A percentile compares a stretch with the other conserved stretches of the same genome.
Conservation (phyloP, 2,329 filamentous ascomycete genomes). For the Claviceps paspali region DNA sequence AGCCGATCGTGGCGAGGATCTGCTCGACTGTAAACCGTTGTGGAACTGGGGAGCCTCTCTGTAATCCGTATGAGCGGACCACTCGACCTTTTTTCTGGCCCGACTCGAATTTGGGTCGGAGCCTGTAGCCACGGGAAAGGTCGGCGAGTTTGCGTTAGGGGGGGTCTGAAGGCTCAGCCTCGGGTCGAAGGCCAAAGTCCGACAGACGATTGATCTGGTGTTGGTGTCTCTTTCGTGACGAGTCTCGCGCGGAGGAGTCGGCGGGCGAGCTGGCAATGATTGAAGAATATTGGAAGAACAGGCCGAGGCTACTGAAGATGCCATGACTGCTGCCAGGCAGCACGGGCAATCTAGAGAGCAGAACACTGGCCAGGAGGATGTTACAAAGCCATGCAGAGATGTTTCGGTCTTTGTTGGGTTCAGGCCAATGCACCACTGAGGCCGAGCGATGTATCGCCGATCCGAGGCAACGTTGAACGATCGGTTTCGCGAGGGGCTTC, state of each 20-base stretch:
- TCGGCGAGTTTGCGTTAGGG: conserved; percentile 31
- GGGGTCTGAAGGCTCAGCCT: conserved; percentile 32
- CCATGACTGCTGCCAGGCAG: conserved; percentile 25
- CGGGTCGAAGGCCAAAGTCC: conserved; percentile 23
- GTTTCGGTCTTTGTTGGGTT: neutral
- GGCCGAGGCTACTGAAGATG: conserved; percentile 24
- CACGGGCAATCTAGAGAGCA: conserved; percentile 24
- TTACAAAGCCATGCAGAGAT: conserved; percentile 5
- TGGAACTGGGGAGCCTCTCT: conserved; percentile 34
- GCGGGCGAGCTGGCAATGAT: conserved; percentile 41
- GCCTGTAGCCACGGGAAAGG: conserved; percentile 24
- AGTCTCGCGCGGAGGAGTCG: conserved; percentile 50
- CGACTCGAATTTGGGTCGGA: conserved; percentile 29
- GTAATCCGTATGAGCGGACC: conserved; percentile 41
- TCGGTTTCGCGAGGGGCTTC: neutral
- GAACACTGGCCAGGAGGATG: conserved; percentile 4
- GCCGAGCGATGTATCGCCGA: neutral
- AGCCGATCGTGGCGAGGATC: conserved; percentile 25
- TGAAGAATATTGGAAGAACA: conserved; percentile 27
- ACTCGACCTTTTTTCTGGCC: conserved; percentile 39
- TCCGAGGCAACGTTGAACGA: neutral
- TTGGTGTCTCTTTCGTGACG: conserved; percentile 21
- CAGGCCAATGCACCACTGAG: neutral
- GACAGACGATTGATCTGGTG: conserved; percentile 20
- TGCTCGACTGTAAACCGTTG: conserved; percentile 21